Conservation (phyloP, 768 basidiomycete species). For the Galerina sulciceps region DNA sequence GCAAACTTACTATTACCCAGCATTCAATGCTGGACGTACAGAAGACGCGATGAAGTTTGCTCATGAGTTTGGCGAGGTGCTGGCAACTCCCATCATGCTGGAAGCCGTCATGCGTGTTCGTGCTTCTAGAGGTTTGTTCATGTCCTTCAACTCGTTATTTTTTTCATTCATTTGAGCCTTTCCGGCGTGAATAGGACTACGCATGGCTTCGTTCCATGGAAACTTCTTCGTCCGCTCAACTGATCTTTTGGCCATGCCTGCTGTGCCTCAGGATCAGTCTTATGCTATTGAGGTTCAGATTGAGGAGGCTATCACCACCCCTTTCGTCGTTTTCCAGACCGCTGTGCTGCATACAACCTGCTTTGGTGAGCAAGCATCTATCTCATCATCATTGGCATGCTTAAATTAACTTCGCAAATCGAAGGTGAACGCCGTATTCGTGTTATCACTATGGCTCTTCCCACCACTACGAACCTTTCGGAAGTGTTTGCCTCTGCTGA, state of each 20-base stretch:
- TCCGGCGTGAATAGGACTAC: conserved; percentile 57
- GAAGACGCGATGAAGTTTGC: conserved; percentile 99
- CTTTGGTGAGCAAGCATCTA: conserved; percentile 59
- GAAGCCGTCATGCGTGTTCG: conserved; percentile 98
- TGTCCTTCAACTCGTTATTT: neutral
- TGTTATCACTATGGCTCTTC: conserved; percentile 86
- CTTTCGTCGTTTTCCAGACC: conserved; percentile 93
- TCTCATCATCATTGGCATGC: neutral
- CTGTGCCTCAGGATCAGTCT: conserved; percentile 95
- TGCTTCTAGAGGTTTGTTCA: conserved; percentile 82
- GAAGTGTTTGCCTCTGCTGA: conserved; percentile 92
- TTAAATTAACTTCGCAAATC: neutral
- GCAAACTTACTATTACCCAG: conserved; percentile 97
- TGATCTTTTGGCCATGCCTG: conserved; percentile 93
- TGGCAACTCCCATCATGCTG: conserved; percentile 93
- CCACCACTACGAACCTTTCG: conserved; percentile 85
- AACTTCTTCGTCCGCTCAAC: conserved; percentile 99
- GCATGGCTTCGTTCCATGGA: conserved; percentile 98
- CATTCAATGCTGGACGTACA: conserved; percentile 91
- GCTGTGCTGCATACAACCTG: conserved; percentile 94
- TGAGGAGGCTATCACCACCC: conserved; percentile 89
- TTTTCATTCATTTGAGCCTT: neutral
- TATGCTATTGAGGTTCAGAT: conserved; percentile 96
- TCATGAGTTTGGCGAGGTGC: conserved; percentile 92
- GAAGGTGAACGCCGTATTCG: conserved; percentile 85